Evolutionary conservation across 1,139 yeast genomes (phyloP).

Genomic region (Debaryomyces fabryi): DNA sequence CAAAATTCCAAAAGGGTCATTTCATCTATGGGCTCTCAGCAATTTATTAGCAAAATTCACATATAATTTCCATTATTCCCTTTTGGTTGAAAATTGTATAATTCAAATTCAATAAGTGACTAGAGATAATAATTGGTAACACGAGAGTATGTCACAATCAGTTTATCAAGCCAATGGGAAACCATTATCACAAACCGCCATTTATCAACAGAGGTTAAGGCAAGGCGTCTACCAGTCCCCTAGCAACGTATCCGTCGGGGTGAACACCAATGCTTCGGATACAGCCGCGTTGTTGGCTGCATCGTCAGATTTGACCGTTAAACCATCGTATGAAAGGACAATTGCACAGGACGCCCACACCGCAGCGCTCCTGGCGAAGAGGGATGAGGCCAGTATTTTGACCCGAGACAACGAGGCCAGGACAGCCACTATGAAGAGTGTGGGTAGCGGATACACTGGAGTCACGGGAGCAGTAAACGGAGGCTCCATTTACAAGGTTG

Average conservation of each 20-base stretch:
- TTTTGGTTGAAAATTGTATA: constrained; percentile 1
- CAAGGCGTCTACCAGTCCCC: constrained; percentile 78
- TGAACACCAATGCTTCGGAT: constrained; percentile 67
- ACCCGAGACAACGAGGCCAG: constrained; percentile 44
- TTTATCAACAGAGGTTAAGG: constrained; percentile 74
- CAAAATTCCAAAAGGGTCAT: constrained; percentile 4
- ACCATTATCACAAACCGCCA: constrained; percentile 73
- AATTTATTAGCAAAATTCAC: neutral
- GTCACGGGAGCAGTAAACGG: constrained; percentile 40
- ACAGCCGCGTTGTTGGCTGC: constrained; percentile 79
- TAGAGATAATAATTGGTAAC: constrained; percentile 1
- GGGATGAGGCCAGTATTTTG: constrained; percentile 44
- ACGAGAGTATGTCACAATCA: constrained; percentile 37
- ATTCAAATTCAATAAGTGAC: neutral
- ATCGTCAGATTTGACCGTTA: constrained; percentile 62
- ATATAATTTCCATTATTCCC: neutral
- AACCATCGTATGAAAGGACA: constrained; percentile 62
- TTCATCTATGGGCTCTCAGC: constrained; percentile 4
- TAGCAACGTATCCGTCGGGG: constrained; percentile 69
- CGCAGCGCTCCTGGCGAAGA: constrained; percentile 63
- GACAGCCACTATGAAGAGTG: constrained; percentile 30
- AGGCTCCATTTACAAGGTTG: constrained; percentile 43
- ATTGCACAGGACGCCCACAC: constrained; percentile 68
- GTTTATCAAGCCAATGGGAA: constrained; percentile 70
- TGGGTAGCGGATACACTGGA: constrained; percentile 26